These are phyloP conservation scores for Hapsidospora chrysogenum DNA, from an alignment of 495 filamentous ascomycete genomes.

Conservation along the genomic window DNA sequence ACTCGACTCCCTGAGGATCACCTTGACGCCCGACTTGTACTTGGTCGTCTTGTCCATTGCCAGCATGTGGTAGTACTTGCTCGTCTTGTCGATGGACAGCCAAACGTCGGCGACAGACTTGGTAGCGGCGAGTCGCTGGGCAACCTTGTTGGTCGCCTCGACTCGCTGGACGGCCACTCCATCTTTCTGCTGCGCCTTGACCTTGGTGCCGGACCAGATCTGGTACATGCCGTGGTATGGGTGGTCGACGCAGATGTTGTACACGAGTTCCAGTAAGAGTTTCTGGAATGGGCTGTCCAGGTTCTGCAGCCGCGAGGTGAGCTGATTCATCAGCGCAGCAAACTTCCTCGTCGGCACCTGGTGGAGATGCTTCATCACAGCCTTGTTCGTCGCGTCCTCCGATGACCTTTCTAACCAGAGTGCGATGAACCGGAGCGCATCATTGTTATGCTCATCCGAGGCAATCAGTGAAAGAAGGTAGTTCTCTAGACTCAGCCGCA, in stretches of 20 bases:
- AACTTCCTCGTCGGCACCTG: constrained; percentile 83
- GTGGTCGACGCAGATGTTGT: constrained; percentile 74
- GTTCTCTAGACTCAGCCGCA: constrained; percentile 80
- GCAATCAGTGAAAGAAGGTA: constrained; percentile 74
- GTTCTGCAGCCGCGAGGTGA: constrained; percentile 75
- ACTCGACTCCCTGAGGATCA: constrained; percentile 39
- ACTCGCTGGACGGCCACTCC: constrained; percentile 53
- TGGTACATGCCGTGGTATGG: constrained; percentile 95
- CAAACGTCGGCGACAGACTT: constrained; percentile 36
- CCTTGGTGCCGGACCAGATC: constrained; percentile 65
- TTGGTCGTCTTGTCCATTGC: constrained; percentile 42
- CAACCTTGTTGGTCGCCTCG: constrained; percentile 50
- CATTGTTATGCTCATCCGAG: constrained; percentile 75
- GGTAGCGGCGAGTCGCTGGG: constrained; percentile 31
- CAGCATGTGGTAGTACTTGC: constrained; percentile 54
- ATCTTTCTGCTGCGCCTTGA: constrained; percentile 47
- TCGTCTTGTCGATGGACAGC: constrained; percentile 52
- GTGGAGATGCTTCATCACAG: constrained; percentile 49
- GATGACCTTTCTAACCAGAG: constrained; percentile 79
- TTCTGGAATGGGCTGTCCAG: constrained; percentile 51
- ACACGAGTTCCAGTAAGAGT: constrained; percentile 52
- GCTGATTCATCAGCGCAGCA: constrained; percentile 84
- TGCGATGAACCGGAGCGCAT: constrained; percentile 84
- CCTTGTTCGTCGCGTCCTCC: constrained; percentile 53
- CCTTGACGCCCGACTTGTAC: constrained; percentile 49